phyloP scores from a whole-genome alignment of 2,329 filamentous ascomycete species.

The Neonectria neomacrospora region DNA sequence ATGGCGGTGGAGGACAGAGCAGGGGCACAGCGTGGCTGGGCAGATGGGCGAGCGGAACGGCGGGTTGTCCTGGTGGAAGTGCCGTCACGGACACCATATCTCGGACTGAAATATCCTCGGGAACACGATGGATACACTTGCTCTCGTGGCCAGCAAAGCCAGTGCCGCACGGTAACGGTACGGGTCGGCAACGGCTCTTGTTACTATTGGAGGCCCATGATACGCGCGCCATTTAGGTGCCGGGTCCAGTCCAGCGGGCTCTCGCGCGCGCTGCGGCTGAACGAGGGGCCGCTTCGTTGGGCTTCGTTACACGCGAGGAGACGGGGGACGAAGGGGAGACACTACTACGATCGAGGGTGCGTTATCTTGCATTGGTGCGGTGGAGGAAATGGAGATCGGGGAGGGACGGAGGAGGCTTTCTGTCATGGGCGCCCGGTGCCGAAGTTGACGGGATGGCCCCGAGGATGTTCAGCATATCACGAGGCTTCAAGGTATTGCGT shows the following conservation, averaged over 20 bases:
- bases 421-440: neutral
- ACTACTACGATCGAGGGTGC: conserved; percentile 27
- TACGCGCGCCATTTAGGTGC: conserved; percentile 3
- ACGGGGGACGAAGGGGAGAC: conserved; percentile 4
- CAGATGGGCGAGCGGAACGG: conserved; percentile 2
- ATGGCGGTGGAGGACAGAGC: conserved; percentile 27
- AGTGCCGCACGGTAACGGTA: neutral
- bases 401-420: conserved; percentile 17
- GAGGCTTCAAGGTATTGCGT: conserved; percentile 9
- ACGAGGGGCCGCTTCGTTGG: conserved; percentile 18
- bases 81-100: neutral
- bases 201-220: neutral
- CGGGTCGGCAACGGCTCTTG: neutral
- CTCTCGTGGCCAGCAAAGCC: conserved; percentile 9
- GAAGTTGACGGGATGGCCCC: neutral
- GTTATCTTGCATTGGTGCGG: conserved; percentile 38
- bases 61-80: conserved; percentile 5
- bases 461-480: conserved; percentile 15
- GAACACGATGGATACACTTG: neutral
- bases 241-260: conserved; percentile 1
- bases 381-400: conserved; percentile 22
- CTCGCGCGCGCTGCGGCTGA: conserved; percentile 24
- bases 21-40: conserved; percentile 7
- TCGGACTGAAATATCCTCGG: conserved; percentile 1
- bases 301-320: conserved; percentile 37